Evolutionary conservation across 176 grass and related monocot genomes (phyloP), one percentile per base, ranked within the genome.

Genomic region (Zea luxurians): DNA sequence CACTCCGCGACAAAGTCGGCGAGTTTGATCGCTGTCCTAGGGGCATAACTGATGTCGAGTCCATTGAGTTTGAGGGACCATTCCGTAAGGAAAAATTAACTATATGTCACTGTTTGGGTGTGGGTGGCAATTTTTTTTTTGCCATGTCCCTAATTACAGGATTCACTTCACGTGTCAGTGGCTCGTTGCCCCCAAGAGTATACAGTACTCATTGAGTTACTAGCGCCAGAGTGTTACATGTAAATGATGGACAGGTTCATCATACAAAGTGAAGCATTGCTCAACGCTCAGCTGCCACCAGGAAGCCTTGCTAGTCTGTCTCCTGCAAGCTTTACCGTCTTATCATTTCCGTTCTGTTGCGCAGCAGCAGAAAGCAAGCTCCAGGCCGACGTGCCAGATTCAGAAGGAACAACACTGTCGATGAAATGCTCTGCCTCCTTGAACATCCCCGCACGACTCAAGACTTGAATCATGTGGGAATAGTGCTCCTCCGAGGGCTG

Each of bases 351-450:
- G 66, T 83, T 64, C 79, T 71, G 69, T 77, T 65, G 62, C 38
- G 75, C 71, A 66, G 80, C 80, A 67, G 61, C 73, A 71, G 48
- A 70, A 61, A 93, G 85, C 81, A 78, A 74, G 49, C 49, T 82
- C 85, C 83, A 82, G 50, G 68, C 87, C 74, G 69, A 84, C 8
- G 83, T 49, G 40, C 77, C 79, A 75, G 76, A 75, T 70, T 78
- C 71, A 54, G 55, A 80, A 78, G 86, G 86, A 40, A 93, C 78
- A 8, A 86, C 87, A 35, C 72, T 87, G 20, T 87, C 76, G 43
- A 93, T 84, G 63, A 93, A 93, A 74, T 93, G 90, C 72, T 89
- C 73, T 69, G 90, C 90, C 74, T 93, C 90, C 82, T 83, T 87
- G 71, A 89, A 83, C 87, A 93, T 93, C n/a, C 87, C 90, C 37